A percentile compares a stretch with the other conserved stretches of the same genome.
phyloP scores from a whole-genome alignment of 768 basidiomycete species.

The Multifurca ochricompacta region DNA sequence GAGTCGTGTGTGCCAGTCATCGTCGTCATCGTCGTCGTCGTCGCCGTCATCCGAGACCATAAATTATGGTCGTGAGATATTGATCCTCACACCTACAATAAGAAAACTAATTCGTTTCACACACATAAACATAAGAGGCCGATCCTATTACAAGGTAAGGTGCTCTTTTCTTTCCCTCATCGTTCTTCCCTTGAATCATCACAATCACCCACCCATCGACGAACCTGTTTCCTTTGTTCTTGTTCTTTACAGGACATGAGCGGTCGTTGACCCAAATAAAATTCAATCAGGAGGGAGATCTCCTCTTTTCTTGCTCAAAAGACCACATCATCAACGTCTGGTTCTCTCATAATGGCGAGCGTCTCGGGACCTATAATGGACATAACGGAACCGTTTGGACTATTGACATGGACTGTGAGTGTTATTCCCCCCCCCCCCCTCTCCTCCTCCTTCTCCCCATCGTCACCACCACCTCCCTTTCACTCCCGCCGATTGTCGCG shows the following conservation, averaged over 20 bases:
- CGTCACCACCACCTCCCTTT: background rate
- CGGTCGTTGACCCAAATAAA: slow-evolving; percentile 96
- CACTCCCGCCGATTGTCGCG: no score
- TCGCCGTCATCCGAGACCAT: no score
- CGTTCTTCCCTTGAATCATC: background rate
- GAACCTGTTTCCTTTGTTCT: background rate
- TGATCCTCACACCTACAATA: no score
- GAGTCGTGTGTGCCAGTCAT: no score
- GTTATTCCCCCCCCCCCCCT: background rate
- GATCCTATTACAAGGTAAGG: slow-evolving; percentile 14
- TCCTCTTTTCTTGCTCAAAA: slow-evolving; percentile 94
- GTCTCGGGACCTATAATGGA: slow-evolving; percentile 92
- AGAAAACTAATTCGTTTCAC: no score
- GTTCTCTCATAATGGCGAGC: slow-evolving; percentile 96
- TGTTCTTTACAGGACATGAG: slow-evolving; percentile 67
- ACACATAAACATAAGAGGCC: background rate
- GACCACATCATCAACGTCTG: slow-evolving; percentile 94
- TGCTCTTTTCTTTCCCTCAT: background rate
- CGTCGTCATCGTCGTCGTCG: no score
- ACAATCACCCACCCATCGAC: slow-evolving; percentile 30
- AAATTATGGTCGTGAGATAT: no score
- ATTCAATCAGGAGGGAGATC: slow-evolving; percentile 94
- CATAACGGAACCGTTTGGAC: slow-evolving; percentile 98
- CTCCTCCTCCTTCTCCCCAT: background rate
- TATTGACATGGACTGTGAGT: slow-evolving; percentile 88